These are phyloP conservation scores for Setaria viridis DNA, from an alignment of 202 grass and related monocot genomes.

Conservation along the genomic window DNA sequence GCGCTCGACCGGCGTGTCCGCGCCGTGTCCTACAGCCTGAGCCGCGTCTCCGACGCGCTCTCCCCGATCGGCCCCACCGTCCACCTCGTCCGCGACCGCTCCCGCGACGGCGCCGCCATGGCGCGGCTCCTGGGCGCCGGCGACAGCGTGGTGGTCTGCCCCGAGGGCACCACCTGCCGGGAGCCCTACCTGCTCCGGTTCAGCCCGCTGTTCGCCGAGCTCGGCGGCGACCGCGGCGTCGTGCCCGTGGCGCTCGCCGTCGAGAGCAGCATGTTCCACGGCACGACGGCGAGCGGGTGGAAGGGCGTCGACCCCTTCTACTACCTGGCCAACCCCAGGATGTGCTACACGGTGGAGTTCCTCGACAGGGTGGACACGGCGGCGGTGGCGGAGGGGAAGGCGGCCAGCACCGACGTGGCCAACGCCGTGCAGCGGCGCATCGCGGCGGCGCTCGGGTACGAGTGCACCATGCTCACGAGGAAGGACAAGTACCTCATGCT, in stretches of 20 bases:
- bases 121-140: slow-evolving; percentile 40
- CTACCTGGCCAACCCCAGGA: slow-evolving; percentile 61
- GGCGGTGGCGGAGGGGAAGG: slow-evolving; percentile 22
- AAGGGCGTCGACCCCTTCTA: slow-evolving; percentile 75
- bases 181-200: slow-evolving; percentile 81
- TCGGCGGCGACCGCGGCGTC: background rate
- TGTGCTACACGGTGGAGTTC: slow-evolving; percentile 67
- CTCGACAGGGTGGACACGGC: slow-evolving; percentile 51
- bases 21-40: slow-evolving; percentile 69
- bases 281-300: slow-evolving; percentile 66
- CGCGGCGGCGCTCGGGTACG: slow-evolving; percentile 67
- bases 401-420: slow-evolving; percentile 56
- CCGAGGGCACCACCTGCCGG: slow-evolving; percentile 77
- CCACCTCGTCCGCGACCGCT: slow-evolving; percentile 51
- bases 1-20: slow-evolving; percentile 50
- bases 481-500: slow-evolving; percentile 87
- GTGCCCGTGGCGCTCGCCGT: slow-evolving; percentile 53
- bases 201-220: slow-evolving; percentile 66
- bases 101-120: slow-evolving; percentile 61
- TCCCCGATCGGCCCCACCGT: slow-evolving; percentile 66
- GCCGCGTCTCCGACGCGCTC: slow-evolving; percentile 58
- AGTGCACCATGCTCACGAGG: slow-evolving; percentile 73
- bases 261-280: slow-evolving; percentile 63
- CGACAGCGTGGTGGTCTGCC: slow-evolving; percentile 65
- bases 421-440: slow-evolving; percentile 65